Conservation (phyloP, 73 alveolate species). For the Blepharisma stoltei region DNA sequence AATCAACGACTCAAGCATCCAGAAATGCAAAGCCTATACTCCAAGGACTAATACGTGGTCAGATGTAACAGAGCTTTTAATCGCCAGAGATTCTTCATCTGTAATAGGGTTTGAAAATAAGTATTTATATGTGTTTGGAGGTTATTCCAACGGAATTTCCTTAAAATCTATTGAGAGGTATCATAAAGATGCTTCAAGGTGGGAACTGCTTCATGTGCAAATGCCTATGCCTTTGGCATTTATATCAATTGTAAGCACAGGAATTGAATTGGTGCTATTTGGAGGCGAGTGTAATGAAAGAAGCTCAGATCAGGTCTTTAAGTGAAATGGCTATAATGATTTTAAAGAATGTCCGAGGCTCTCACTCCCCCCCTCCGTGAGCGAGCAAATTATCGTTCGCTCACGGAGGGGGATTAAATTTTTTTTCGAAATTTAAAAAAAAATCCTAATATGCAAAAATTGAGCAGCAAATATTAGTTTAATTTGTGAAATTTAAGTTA, state of each 20-base stretch:
- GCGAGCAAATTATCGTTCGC: too few relatives aligned
- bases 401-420: too few relatives aligned
- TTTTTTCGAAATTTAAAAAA: too few relatives aligned
- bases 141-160: not conserved
- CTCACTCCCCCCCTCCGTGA: not conserved
- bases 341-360: not conserved
- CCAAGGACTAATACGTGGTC: constrained; percentile 2
- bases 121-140: not conserved
- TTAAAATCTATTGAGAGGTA: constrained; percentile 6
- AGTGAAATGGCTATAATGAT: not conserved
- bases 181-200: not conserved
- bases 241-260: not conserved
- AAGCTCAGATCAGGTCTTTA: constrained; percentile 8
- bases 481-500: too few relatives aligned
- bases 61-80: not conserved
- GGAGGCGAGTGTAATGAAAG: constrained; percentile 2
- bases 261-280: not conserved
- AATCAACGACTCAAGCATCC: not conserved
- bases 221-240: constrained; percentile 12
- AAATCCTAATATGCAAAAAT: too few relatives aligned
- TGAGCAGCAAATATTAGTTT: too few relatives aligned
- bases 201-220: not conserved
- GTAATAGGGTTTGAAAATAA: not conserved
- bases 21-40: not conserved
- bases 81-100: not conserved